A percentile compares a stretch with the other conserved stretches of the same genome.
phyloP scores from a whole-genome alignment of 768 basidiomycete species.

The Ephemerocybe angulata region DNA sequence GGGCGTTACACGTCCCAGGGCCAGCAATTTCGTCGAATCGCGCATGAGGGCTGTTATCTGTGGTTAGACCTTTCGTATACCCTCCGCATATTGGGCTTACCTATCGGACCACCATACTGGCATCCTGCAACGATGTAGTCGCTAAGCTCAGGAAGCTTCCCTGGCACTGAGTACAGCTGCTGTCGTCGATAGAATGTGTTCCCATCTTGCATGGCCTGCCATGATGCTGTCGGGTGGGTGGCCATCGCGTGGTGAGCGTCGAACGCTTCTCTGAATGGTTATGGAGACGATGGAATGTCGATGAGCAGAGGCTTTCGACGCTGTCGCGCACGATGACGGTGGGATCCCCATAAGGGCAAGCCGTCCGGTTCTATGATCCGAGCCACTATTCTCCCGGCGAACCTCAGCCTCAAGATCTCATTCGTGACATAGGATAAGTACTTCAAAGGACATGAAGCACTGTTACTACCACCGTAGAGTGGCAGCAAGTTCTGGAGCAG shows the following conservation, averaged over 20 bases:
- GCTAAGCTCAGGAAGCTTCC: slow-evolving; percentile 70
- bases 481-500: too few species aligned
- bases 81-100: slow-evolving; percentile 36
- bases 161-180: slow-evolving; percentile 78
- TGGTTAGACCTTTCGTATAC: not conserved
- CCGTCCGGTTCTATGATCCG: too few species aligned
- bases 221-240: slow-evolving; percentile 72
- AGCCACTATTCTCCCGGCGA: too few species aligned
- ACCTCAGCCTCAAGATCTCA: too few species aligned
- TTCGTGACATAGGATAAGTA: too few species aligned
- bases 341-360: too few species aligned
- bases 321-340: too few species aligned
- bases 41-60: slow-evolving; percentile 71
- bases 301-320: too few species aligned
- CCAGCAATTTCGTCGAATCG: slow-evolving; percentile 75
- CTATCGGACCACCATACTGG: slow-evolving; percentile 85
- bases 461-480: too few species aligned
- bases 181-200: slow-evolving; percentile 85
- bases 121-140: slow-evolving; percentile 83
- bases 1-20: slow-evolving; percentile 56
- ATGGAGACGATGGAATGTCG: not conserved
- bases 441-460: too few species aligned
- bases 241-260: too few species aligned
- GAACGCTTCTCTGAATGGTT: too few species aligned
- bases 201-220: slow-evolving; percentile 89